Conservation (phyloP, 805 yeast species). For the Ogataea trehalophila region DNA sequence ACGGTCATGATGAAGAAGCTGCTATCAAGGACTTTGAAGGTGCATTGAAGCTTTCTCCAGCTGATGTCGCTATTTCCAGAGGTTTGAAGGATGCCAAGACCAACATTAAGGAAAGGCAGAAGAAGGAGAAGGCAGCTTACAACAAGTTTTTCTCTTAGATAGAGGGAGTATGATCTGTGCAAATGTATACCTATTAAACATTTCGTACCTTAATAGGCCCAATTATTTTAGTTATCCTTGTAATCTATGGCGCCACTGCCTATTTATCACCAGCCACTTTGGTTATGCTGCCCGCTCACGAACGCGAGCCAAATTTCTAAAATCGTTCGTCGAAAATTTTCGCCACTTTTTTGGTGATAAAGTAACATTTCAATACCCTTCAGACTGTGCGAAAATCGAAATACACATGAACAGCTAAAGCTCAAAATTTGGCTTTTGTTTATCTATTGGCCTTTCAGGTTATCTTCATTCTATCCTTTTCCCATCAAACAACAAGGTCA, state of each 20-base stretch:
- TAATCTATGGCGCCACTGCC: neutral
- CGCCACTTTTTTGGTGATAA: constrained; percentile 16
- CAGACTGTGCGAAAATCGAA: neutral
- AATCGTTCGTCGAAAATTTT: constrained; percentile 2
- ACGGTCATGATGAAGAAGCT: constrained; percentile 60
- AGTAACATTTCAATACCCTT: neutral
- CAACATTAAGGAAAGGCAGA: constrained; percentile 46
- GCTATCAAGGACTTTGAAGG: constrained; percentile 62
- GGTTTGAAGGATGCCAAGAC: constrained; percentile 58
- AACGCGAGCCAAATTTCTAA: neutral
- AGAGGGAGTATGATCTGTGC: neutral
- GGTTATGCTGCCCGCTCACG: constrained; percentile 1
- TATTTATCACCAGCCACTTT: neutral
- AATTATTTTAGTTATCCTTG: too few species aligned
- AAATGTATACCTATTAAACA: neutral
- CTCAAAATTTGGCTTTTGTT: neutral
- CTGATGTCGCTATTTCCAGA: constrained; percentile 64
- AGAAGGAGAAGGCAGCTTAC: constrained; percentile 70
- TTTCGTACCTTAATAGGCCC: too few species aligned
- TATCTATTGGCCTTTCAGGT: neutral
- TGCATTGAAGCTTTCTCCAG: constrained; percentile 62
- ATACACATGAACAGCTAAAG: neutral
- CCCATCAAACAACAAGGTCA: constrained; percentile 8
- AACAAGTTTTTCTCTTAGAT: constrained; percentile 53
- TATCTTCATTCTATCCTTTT: neutral